Evolutionary conservation across 768 basidiomycete genomes (phyloP), one percentile per base, ranked within the genome.

Genomic region (Xerocomus brunneocitrinus): DNA sequence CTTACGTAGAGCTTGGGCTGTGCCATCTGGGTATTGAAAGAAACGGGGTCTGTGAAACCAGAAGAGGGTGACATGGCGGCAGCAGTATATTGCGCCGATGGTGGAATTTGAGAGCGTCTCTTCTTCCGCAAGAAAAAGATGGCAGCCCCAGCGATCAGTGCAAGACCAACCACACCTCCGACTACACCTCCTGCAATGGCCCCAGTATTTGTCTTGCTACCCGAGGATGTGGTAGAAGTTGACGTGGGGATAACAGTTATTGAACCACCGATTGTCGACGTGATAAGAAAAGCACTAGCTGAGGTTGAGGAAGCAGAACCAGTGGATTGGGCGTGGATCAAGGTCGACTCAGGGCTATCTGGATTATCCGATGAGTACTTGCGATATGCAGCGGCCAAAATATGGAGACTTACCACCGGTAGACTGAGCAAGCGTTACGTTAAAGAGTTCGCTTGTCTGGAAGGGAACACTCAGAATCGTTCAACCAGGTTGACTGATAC

Each of bases 171-270:
- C 1, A 85, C 79, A n/a, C 85, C 84, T 39, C 84, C 85, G 1
- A 79, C 81, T 36, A 86, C 84, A 22, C 80, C 81, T 2, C 83
- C 83, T 2, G 79, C 74, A 36, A 86, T 85, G 8, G 81, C 80
- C 3, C 79, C 83, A 1, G 77, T 70, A 58, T 80, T 69, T 16
- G 58, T 50, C 13, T 8, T 49, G 22, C 36, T 57, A 45, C 58
- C 42, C 38, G 55, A 31, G 24, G 50, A 28, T 7, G 59, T 28
- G 10, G 55, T 31, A 25, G 47, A 14, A n/a, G 47, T 16, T 19
- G 62, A 44, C 1, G 58, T 31, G 10, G 51, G 32, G 4, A 55
- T 57, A 10, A 60, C 45, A 19, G 60, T 44, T 19, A 64, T 55
- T 9, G 67, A 19, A 19, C 44, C 39, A 56, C 52, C 0, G 40